Conservation (phyloP, 2,329 filamentous ascomycete species). For the Diaporthe australafricana region DNA sequence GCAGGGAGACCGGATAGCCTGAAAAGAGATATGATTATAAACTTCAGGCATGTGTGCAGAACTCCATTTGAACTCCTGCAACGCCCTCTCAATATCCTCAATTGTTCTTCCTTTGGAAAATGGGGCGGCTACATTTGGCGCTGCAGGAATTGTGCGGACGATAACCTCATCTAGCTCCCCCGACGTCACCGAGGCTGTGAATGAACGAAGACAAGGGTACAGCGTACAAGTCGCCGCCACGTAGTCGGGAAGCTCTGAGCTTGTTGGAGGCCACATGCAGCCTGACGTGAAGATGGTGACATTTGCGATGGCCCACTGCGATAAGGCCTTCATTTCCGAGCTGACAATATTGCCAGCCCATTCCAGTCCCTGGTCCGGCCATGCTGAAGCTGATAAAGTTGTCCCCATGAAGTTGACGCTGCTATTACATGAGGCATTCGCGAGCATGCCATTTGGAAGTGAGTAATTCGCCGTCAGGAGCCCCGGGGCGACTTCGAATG, state of each 20-base stretch:
- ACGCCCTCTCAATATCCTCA: not conserved
- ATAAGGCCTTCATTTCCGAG: not conserved
- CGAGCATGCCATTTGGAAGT: not conserved
- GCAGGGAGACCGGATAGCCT: not conserved
- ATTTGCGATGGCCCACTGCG: not conserved
- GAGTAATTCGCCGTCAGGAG: not conserved
- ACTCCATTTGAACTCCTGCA: no score
- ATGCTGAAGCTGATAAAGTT: no score
- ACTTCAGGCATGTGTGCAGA: no score
- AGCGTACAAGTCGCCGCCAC: not conserved
- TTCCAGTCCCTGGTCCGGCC: not conserved
- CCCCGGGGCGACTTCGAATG: no score
- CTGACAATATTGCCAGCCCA: not conserved
- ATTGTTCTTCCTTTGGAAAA: no score
- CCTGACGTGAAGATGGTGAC: not conserved
- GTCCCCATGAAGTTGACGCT: no score
- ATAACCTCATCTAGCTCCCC: not conserved
- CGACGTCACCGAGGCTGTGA: rapidly evolving
- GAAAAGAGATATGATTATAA: not conserved
- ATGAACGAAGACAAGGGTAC: not conserved
- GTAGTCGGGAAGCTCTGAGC: not conserved
- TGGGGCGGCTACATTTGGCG: not conserved
- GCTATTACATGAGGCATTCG: not conserved
- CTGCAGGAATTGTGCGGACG: not conserved
- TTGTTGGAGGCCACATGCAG: not conserved